Evolutionary conservation across 345 rosid genomes (phyloP), one percentile per base, ranked within the genome.

Genomic region (Camelina hispida): DNA sequence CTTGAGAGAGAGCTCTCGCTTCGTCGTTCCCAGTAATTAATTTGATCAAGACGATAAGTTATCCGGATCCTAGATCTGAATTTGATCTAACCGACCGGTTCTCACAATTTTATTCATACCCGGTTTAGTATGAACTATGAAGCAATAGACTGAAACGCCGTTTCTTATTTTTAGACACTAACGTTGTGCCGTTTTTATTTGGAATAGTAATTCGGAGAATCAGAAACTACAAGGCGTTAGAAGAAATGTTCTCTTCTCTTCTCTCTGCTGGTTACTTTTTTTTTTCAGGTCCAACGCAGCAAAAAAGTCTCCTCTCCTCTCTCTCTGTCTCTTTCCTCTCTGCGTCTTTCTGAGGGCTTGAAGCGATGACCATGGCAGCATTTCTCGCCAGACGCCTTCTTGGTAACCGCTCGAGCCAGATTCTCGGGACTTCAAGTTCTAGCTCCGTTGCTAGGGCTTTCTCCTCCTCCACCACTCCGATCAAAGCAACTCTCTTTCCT

Each of bases 401-500:
- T 10, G 68, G 69, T 25, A 72, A 62, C 73, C 13, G 52, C 66
- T 78, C 75, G 35, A 63, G 56, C 53, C 80, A 76, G 60, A 22
- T 69, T 83, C 73, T 84, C 47, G 58, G 84, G 7, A n/a, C 85
- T 37, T 7, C 69, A 5, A 68, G 17, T 7, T 66, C 80, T 17
- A 62, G 43, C 61, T 78, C 78, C 16, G 32, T 70, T 2, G 72
- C 86, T 8, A 81, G 91, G 75, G 76, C 83, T 79, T 89, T 86
- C 83, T 89, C 79, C n/a, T 82, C 88, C 18, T 81, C 83, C 63
- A 10, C 84, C 38, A 30, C 85, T 69, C 84, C 88, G 68, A 95
- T 95, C 80, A 78, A 73, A 3, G 98, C 94, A 75, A 95, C 99
- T 67, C 98, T 95, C 78, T 95, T 95, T 62, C 97, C 99, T 59